Evolutionary conservation across 768 basidiomycete species (phyloP).

Genomic region (Fomitopsis pulvina): DNA sequence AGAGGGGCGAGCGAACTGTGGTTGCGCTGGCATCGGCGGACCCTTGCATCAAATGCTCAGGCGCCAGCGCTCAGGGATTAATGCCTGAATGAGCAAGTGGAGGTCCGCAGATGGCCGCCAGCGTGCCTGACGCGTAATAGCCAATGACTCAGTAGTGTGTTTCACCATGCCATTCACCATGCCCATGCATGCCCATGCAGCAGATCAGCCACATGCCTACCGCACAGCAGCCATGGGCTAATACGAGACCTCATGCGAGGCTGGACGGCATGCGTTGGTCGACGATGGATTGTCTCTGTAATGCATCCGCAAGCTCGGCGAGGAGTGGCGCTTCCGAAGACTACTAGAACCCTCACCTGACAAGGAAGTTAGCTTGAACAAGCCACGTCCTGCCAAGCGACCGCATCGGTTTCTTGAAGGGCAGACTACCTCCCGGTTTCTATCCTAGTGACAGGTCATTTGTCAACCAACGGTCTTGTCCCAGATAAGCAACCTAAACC

Average conservation of each 20-base stretch:
- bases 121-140: constrained; percentile 14
- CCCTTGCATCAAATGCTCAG: background rate
- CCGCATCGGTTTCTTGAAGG: background rate
- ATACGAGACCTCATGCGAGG: too few species aligned
- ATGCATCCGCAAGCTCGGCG: constrained; percentile 1
- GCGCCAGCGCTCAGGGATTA: constrained; percentile 1
- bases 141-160: constrained; percentile 8
- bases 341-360: constrained; percentile 1
- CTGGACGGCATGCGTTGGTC: background rate
- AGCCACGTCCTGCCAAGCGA: background rate
- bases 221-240: too few species aligned
- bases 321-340: background rate
- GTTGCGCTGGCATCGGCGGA: constrained; percentile 1
- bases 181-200: constrained; percentile 15
- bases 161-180: constrained; percentile 5
- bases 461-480: too few species aligned
- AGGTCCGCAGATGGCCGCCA: constrained; percentile 13
- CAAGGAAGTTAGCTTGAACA: background rate
- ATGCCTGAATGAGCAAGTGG: constrained; percentile 2
- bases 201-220: constrained; percentile 17
- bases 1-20: background rate
- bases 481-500: too few species aligned
- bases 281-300: background rate
- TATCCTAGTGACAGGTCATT: too few species aligned
- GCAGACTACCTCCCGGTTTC: background rate